Evolutionary conservation across 805 yeast species (phyloP), one percentile per base, ranked within the genome.

Genomic region (Metschnikowia sp.): DNA sequence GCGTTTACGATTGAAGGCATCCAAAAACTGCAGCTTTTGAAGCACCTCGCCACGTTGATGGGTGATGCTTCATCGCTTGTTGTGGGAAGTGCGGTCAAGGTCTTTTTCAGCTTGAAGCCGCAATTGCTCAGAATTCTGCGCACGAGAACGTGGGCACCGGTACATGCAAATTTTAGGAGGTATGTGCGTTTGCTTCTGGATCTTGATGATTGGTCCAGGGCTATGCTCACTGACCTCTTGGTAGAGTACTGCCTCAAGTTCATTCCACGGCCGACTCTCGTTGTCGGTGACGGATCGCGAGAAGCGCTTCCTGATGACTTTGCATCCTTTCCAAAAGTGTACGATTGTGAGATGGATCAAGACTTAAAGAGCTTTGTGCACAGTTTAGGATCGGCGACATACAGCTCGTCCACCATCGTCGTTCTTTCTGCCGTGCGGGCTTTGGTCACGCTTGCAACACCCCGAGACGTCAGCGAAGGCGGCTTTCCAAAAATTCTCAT

Each of bases 161-260:
- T 92, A 2, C 98, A 94, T 61, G 80, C 84, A 2, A 81, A 82
- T 55, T 86, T 76, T 60, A 76, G 86, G 30, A 74, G 82, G 18
- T 76, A 77, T 42, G 81, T 88, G 49, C 59, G 68, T 1, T 64
- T 74, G 31, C 52, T 81, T 28, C 53, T 59, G 0, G 71, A 76
- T 1, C 71, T 92, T 45, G 96, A 90, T 49, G 84, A 83, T 44
- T 88, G 90, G 86, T 68, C 88, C 8, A 90, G 86, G 58, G 63
- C 76, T 0, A 59, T 70, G 10, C 63, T 83, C 12, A 67, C 88
- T 18, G 87, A 86, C 40, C 55, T 87, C 4, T 68, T 91, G 42
- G 77, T 84, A 0, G 79, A 80, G 43, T 94, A 94, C 62, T 71
- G 81, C 32, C 76, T 90, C 44, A 55, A 65, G 8, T 90, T 75